These are phyloP conservation scores for Nymphaea thermarum DNA, from an alignment of 164 flowering plant species.

Conservation along the genomic window DNA sequence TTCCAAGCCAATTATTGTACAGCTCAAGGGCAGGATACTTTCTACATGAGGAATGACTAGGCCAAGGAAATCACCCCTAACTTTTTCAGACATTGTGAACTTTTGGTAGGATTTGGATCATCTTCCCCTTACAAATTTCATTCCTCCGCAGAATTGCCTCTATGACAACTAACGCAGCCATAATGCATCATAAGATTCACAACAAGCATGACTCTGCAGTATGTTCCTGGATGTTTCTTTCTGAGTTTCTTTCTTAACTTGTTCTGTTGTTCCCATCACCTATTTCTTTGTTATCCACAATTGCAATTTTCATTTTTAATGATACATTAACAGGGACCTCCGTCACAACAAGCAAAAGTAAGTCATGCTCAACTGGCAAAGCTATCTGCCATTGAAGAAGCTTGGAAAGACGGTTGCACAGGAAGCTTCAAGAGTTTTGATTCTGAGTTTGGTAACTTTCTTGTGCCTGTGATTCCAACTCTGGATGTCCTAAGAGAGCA, in stretches of 20 bases:
- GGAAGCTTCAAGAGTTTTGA: constrained; percentile 41
- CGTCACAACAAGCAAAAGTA: not conserved
- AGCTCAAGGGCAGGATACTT: not conserved
- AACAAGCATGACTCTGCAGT: not conserved
- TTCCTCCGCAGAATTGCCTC: not conserved
- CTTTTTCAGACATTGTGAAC: not conserved
- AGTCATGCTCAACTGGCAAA: constrained; percentile 21
- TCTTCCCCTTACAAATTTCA: not conserved
- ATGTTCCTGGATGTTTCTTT: not conserved
- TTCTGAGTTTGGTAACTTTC: constrained; percentile 50
- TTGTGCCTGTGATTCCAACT: constrained; percentile 48
- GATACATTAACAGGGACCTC: not conserved
- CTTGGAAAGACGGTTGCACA: constrained; percentile 44
- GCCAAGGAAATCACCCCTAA: too few species aligned
- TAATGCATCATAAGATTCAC: not conserved
- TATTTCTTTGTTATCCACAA: too few species aligned
- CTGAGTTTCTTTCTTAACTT: not conserved
- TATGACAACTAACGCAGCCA: not conserved
- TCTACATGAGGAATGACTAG: not conserved
- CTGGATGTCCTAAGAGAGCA: constrained; percentile 28
- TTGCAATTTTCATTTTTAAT: not conserved
- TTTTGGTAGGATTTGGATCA: not conserved
- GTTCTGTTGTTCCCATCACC: not conserved
- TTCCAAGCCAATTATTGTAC: not conserved
- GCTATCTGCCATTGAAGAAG: constrained; percentile 38